Percentiles rank a stretch among this genome's conserved stretches.
These are phyloP conservation scores for Panellus pusillus DNA, from an alignment of 768 basidiomycete species.

Conservation along the genomic window DNA sequence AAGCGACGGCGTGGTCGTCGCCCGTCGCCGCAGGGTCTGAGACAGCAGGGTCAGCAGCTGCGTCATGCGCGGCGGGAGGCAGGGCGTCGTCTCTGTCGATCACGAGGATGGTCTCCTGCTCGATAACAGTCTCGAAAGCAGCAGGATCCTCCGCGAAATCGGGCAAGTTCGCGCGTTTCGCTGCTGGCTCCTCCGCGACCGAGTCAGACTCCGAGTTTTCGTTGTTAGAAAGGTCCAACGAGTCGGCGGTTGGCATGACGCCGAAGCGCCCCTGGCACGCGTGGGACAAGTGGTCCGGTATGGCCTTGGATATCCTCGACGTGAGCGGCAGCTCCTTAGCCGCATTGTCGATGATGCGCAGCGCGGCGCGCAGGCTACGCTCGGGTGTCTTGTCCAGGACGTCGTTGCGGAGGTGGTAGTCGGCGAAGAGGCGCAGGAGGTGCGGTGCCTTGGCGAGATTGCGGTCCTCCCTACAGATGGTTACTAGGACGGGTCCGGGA, in stretches of 20 bases:
- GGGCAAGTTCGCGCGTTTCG: conserved; percentile 7
- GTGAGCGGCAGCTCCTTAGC: conserved; percentile 5
- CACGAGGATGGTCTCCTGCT: not conserved
- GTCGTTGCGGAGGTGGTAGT: conserved; percentile 43
- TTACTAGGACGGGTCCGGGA: not conserved
- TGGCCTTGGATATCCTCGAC: not conserved
- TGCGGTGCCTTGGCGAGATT: conserved; percentile 43
- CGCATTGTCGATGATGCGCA: not conserved
- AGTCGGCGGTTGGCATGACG: not conserved
- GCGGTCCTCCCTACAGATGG: conserved; percentile 36
- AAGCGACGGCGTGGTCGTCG: too few relatives aligned
- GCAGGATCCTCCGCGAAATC: conserved; percentile 10
- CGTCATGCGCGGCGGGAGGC: too few relatives aligned
- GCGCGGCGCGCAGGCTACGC: not conserved
- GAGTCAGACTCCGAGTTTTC: not conserved
- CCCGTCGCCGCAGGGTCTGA: too few relatives aligned
- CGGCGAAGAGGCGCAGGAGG: conserved; percentile 43
- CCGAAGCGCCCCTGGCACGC: conserved; percentile 2
- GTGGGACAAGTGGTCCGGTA: not conserved
- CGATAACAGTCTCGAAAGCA: not conserved
- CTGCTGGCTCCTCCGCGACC: conserved; percentile 17
- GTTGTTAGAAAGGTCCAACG: not conserved
- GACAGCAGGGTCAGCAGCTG: too few relatives aligned
- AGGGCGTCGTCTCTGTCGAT: too few relatives aligned
- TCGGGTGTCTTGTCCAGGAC: conserved; percentile 30